Evolutionary conservation across 2,329 filamentous ascomycete species (phyloP).

Genomic region (Alternaria hordeiaustralica): DNA sequence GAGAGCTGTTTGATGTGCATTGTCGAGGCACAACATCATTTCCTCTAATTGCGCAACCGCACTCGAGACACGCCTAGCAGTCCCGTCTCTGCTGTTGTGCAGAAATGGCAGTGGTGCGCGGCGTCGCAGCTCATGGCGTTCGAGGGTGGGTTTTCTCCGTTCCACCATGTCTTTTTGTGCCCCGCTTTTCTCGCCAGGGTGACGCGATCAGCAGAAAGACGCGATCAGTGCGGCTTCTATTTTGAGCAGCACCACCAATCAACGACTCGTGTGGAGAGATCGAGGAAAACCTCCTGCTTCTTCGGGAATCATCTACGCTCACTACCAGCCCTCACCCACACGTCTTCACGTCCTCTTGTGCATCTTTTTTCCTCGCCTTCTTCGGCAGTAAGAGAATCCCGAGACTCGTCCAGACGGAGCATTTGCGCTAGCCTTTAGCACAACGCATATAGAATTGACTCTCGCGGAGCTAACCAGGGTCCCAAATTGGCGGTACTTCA

Average conservation of each 20-base stretch:
- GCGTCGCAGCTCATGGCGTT: constrained; percentile 13
- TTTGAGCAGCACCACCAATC: constrained; percentile 26
- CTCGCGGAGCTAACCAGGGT: constrained; percentile 12
- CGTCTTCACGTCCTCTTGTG: background rate
- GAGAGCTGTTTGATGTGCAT: constrained; percentile 32
- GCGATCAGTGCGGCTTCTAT: constrained; percentile 19
- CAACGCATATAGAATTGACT: constrained; percentile 14
- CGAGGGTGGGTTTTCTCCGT: constrained; percentile 17
- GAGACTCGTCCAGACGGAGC: background rate
- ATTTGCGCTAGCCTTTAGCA: constrained; percentile 1
- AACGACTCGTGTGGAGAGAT: constrained; percentile 2
- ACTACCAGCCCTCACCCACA: constrained; percentile 4
- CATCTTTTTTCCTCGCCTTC: background rate
- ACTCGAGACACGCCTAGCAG: background rate
- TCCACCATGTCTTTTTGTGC: constrained; percentile 22
- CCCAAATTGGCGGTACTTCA: constrained; percentile 16
- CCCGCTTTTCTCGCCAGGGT: constrained; percentile 28
- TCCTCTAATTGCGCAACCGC: constrained; percentile 7
- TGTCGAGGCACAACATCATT: constrained; percentile 22
- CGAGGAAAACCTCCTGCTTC: constrained; percentile 19
- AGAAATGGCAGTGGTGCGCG: background rate
- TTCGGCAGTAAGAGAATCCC: background rate
- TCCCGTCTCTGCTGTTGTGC: constrained; percentile 3
- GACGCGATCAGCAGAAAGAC: constrained; percentile 19
- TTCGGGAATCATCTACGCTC: constrained; percentile 14